phyloP scores from a whole-genome alignment of 108 stramenopile species.

The Chaetoceros muelleri region DNA sequence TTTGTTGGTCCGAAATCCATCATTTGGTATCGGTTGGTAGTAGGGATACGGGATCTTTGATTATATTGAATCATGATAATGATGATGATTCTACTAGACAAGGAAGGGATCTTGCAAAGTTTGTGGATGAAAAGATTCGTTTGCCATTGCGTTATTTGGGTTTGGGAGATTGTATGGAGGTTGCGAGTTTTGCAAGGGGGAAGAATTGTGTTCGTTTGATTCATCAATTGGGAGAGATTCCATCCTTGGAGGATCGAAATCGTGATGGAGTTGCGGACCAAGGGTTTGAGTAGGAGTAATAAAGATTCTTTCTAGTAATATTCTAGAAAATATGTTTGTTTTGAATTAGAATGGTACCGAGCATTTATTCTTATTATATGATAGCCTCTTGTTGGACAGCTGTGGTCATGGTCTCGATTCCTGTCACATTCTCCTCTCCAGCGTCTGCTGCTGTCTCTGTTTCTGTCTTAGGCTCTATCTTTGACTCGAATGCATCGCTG shows the following conservation, averaged over 20 bases:
- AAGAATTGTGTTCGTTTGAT: constrained; percentile 45
- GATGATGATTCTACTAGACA: background rate
- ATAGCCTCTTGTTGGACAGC: too few relatives aligned
- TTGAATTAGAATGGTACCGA: too few relatives aligned
- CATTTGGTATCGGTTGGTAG: constrained; percentile 23
- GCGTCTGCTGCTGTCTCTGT: background rate
- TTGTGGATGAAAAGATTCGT: constrained; percentile 39
- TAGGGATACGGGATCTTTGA: constrained; percentile 43
- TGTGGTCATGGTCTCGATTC: background rate
- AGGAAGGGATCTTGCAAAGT: constrained; percentile 22
- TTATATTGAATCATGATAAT: constrained; percentile 33
- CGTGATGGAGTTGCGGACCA: too few relatives aligned
- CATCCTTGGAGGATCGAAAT: constrained; percentile 4
- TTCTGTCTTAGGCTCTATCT: background rate
- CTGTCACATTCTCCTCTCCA: background rate
- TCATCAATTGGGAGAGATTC: constrained; percentile 55
- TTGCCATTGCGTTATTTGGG: constrained; percentile 66
- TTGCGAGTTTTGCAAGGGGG: constrained; percentile 42
- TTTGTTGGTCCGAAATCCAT: constrained; percentile 57
- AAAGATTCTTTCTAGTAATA: too few relatives aligned
- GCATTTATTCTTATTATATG: too few relatives aligned
- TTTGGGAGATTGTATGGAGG: constrained; percentile 39
- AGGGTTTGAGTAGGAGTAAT: too few relatives aligned
- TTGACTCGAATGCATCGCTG: background rate
- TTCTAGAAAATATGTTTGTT: too few relatives aligned